Evolutionary conservation across 352 stramenopile genomes (phyloP).

Genomic region (Pseudoperonospora humuli): DNA sequence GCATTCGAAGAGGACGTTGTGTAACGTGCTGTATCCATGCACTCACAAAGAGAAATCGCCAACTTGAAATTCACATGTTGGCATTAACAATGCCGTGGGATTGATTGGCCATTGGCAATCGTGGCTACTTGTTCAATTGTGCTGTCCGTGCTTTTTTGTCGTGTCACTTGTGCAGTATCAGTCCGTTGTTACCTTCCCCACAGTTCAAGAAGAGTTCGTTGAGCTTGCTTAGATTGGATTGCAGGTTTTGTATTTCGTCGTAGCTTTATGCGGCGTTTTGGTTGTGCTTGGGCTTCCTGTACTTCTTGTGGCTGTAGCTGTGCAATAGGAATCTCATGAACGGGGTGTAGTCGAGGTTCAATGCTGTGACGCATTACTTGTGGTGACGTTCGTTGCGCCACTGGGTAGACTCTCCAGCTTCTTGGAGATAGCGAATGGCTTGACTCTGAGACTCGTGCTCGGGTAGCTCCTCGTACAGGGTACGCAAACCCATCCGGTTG

Average conservation of each 20-base stretch:
- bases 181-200: slow-evolving; percentile 15
- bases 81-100: slow-evolving; percentile 1
- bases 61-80: slow-evolving; percentile 10
- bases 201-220: slow-evolving; percentile 38
- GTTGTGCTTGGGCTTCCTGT: not conserved
- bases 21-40: slow-evolving; percentile 18
- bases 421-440: slow-evolving; percentile 4
- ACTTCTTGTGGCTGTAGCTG: slow-evolving; percentile 9
- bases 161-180: too few species aligned
- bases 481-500: slow-evolving; percentile 29
- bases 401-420: slow-evolving; percentile 1
- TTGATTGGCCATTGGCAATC: not conserved
- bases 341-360: slow-evolving; percentile 17
- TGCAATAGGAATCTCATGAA: slow-evolving; percentile 6
- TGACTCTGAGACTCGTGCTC: not conserved
- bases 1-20: slow-evolving; percentile 48
- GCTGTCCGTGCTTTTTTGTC: slow-evolving; percentile 1
- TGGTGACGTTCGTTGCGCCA: slow-evolving; percentile 12
- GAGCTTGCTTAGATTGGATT: slow-evolving; percentile 13
- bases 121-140: slow-evolving; percentile 7
- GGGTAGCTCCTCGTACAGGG: slow-evolving; percentile 13
- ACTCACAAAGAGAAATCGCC: slow-evolving; percentile 5
- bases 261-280: slow-evolving; percentile 14
- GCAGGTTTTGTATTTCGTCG: slow-evolving; percentile 6
- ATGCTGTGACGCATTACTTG: slow-evolving; percentile 18